Base-by-base conservation (phyloP, 305 asterid genomes). In the Lippia alba region DNA sequence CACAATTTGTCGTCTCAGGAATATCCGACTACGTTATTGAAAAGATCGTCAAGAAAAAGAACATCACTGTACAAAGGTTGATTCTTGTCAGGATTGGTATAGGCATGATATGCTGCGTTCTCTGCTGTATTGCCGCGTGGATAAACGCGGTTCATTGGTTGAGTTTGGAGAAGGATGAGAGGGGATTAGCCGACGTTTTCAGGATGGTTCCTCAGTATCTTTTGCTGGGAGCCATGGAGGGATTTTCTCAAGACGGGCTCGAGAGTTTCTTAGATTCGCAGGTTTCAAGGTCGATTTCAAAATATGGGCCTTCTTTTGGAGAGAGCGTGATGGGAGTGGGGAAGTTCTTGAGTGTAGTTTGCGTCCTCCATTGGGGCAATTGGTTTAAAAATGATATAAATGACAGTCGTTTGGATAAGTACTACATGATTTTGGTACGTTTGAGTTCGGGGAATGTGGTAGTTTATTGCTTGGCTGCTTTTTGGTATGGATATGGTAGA, bases 91-190 rank as follows among this genome's bases (percentile, higher is more conserved):
- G 67, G 48, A 64, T 72, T 14, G 77, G 77, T 4, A 3, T 65
- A 0, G 77, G 77, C 1, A 65, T 73, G 77, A 4, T 46, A 30
- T 64, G 50, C n/a, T 18, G 54, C 3, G 67, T 66, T 45, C 10
- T 14, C 7, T 73, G 77, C 57, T 64, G 77, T 67, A 34, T 57
- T 0, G 14, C 32, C 0, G 77, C 77, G 8, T 46, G 67, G 72
- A 32, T 8, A n/a, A 46, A 8, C 15, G 65, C 72, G 30, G 30
- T 24, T 24, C 30, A 24, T 24, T 24, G 30, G 30, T 24, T 24
- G 30, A 36, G 30, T 3, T 4, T 36, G 41, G n/a, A 30, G 0
- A 8, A 2, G 6, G 8, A n/a, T 33, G 24, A 2, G 55, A 57
- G 41, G 30, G 30, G 30, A 24, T 24, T 24, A 24, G 30, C 5